Evolutionary conservation across 2,329 filamentous ascomycete species (phyloP).

Genomic region (Chaetoscypha palmicola): DNA sequence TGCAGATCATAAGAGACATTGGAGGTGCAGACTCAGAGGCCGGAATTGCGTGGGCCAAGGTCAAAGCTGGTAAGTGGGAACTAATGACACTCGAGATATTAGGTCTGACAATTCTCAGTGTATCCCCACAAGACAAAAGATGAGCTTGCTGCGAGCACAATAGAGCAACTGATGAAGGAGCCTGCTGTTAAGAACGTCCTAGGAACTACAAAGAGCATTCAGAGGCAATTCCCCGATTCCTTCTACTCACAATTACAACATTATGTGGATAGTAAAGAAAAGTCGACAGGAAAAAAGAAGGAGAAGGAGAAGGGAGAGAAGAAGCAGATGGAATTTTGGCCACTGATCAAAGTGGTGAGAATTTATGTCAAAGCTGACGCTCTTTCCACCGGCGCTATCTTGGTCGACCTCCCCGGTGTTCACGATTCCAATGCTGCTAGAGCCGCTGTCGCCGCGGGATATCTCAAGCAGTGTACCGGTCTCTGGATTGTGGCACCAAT

Average conservation of each 20-base stretch:
- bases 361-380: slow-evolving; percentile 40
- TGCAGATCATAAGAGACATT: slow-evolving; percentile 25
- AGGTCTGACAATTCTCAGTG: slow-evolving; percentile 32
- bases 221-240: background rate
- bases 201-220: slow-evolving; percentile 3
- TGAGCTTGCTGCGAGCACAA: slow-evolving; percentile 29
- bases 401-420: slow-evolving; percentile 48
- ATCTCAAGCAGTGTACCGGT: slow-evolving; percentile 24
- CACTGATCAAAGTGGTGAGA: slow-evolving; percentile 32
- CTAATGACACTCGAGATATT: slow-evolving; percentile 32
- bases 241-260: slow-evolving; percentile 10
- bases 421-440: slow-evolving; percentile 43
- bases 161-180: slow-evolving; percentile 31
- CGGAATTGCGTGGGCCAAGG: slow-evolving; percentile 43
- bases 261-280: slow-evolving; percentile 21
- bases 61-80: slow-evolving; percentile 33
- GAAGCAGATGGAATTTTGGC: slow-evolving; percentile 29
- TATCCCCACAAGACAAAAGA: slow-evolving; percentile 36
- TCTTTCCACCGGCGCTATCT: slow-evolving; percentile 40
- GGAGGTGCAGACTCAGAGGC: slow-evolving; percentile 27
- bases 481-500: slow-evolving; percentile 42
- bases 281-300: slow-evolving; percentile 29
- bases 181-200: slow-evolving; percentile 24
- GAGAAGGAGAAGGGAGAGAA: slow-evolving; percentile 33
- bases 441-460: slow-evolving; percentile 35